phyloP scores from a whole-genome alignment of 108 stramenopile genomes.

The Nitzschia sp. region DNA sequence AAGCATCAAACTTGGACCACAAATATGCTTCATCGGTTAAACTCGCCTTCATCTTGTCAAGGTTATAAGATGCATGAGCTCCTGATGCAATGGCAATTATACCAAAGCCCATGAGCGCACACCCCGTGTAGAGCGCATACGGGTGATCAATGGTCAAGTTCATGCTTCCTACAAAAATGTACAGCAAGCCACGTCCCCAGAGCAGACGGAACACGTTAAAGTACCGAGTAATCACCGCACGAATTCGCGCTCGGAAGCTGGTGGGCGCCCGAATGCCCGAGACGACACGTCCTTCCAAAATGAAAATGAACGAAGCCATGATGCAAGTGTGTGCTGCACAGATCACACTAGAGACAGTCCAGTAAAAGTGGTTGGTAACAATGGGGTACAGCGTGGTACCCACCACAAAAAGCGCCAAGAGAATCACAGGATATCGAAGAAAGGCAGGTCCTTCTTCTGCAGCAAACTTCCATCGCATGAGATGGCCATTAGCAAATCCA shows the following conservation, averaged over 20 bases:
- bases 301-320: constrained; percentile 29
- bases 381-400: constrained; percentile 35
- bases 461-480: constrained; percentile 57
- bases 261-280: constrained; percentile 27
- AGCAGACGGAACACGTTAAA: constrained; percentile 43
- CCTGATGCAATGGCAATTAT: constrained; percentile 42
- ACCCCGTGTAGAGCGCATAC: constrained; percentile 32
- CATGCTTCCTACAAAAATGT: constrained; percentile 48
- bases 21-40: constrained; percentile 51
- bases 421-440: constrained; percentile 38
- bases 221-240: constrained; percentile 37
- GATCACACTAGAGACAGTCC: constrained; percentile 24
- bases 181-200: constrained; percentile 67
- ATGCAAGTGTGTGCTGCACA: constrained; percentile 32
- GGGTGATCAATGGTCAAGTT: constrained; percentile 36
- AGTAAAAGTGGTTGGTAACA: constrained; percentile 17
- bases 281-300: constrained; percentile 50
- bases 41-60: constrained; percentile 40
- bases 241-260: constrained; percentile 34
- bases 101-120: constrained; percentile 35
- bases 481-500: constrained; percentile 47
- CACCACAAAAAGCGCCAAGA: constrained; percentile 32
- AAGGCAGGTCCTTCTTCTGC: constrained; percentile 53
- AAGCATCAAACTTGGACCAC: constrained; percentile 39
- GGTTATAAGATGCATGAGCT: constrained; percentile 31